These are phyloP conservation scores for Debaryomyces coudertii DNA, from an alignment of 1,139 yeast species.

Conservation along the genomic window DNA sequence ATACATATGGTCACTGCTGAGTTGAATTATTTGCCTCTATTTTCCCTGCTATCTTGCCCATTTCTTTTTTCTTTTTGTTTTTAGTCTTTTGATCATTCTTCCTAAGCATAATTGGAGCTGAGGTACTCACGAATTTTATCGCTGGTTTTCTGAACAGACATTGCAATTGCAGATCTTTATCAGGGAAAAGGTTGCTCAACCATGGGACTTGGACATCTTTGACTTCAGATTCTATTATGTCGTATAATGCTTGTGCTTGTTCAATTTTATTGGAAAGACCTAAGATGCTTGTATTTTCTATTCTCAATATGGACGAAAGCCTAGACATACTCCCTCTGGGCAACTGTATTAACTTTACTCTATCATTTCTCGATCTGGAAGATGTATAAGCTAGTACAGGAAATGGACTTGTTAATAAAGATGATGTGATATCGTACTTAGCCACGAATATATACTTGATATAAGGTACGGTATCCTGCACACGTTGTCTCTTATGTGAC, in stretches of 20 bases:
- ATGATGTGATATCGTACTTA: constrained; percentile 54
- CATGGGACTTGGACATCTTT: constrained; percentile 49
- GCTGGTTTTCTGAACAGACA: constrained; percentile 32
- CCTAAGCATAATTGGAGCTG: constrained; percentile 40
- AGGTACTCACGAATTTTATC: constrained; percentile 42
- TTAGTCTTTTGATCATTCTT: constrained; percentile 26
- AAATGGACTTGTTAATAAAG: constrained; percentile 51
- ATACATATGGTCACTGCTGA: not conserved
- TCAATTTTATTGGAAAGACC: constrained; percentile 28
- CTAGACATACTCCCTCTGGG: constrained; percentile 49
- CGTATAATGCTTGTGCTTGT: constrained; percentile 34
- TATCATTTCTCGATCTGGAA: constrained; percentile 26
- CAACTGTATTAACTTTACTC: constrained; percentile 55
- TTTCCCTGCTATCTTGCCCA: not conserved
- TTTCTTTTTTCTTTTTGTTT: constrained; percentile 1
- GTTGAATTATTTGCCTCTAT: not conserved
- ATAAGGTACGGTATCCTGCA: constrained; percentile 11
- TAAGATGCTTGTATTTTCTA: constrained; percentile 31
- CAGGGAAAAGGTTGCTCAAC: constrained; percentile 38
- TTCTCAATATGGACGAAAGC: constrained; percentile 37
- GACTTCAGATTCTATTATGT: constrained; percentile 34
- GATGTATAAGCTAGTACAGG: constrained; percentile 57
- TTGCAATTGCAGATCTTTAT: constrained; percentile 6
- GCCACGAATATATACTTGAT: constrained; percentile 56
- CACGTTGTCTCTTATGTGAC: constrained; percentile 15